Percentiles rank a stretch among this genome's conserved stretches.
Evolutionary conservation across 192 early-diverging fungal species (phyloP).

Genomic region (Gonapodya prolifera): DNA sequence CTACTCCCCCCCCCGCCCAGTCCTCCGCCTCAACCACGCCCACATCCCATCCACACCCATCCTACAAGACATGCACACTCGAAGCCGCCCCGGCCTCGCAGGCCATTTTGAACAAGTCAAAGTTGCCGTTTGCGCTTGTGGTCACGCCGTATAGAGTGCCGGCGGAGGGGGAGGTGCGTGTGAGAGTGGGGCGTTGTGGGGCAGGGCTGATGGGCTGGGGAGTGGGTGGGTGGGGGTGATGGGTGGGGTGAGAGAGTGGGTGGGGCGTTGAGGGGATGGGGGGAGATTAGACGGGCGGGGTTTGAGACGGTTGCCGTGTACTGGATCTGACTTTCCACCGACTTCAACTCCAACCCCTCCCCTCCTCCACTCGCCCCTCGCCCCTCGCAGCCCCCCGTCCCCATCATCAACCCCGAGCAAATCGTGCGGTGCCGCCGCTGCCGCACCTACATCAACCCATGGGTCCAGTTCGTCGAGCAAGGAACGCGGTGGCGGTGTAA

Average conservation of each 20-base stretch:
- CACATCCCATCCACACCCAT: slow-evolving; percentile 51
- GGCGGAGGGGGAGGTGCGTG: slow-evolving; percentile 61
- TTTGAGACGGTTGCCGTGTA: too few species aligned
- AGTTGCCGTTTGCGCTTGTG: slow-evolving; percentile 78
- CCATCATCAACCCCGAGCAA: slow-evolving; percentile 72
- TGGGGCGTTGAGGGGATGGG: too few species aligned
- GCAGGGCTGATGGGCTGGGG: too few species aligned
- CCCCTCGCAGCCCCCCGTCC: too few species aligned
- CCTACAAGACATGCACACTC: slow-evolving; percentile 80
- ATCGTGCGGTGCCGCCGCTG: slow-evolving; percentile 92
- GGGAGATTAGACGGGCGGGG: too few species aligned
- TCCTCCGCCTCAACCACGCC: slow-evolving; percentile 28
- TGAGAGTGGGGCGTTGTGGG: too few species aligned
- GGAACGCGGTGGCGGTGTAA: slow-evolving; percentile 95
- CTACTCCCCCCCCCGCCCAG: slow-evolving; percentile 7
- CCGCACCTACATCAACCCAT: slow-evolving; percentile 94
- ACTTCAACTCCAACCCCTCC: too few species aligned
- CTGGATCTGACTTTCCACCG: too few species aligned
- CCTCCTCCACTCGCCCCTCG: too few species aligned
- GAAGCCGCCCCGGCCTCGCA: slow-evolving; percentile 79
- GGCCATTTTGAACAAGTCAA: slow-evolving; percentile 70
- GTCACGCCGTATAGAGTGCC: slow-evolving; percentile 77
- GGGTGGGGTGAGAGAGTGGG: too few species aligned
- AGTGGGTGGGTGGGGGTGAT: too few species aligned
- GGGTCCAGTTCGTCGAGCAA: slow-evolving; percentile 87